These are phyloP conservation scores for Tolypocladium cylindrosporum DNA, from an alignment of 2,329 filamentous ascomycete genomes.

Conservation along the genomic window DNA sequence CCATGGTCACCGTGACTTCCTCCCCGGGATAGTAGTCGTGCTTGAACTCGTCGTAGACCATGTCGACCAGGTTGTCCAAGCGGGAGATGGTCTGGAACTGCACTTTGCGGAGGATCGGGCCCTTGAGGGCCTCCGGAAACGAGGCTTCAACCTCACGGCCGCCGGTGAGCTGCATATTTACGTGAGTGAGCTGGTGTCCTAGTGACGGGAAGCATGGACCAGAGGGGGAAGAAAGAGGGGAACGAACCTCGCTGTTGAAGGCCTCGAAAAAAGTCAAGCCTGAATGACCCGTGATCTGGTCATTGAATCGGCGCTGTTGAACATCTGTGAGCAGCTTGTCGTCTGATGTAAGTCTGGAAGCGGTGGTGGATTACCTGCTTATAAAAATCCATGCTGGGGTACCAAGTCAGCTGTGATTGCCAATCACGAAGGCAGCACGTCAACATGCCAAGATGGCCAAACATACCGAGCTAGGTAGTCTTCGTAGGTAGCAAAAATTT, in stretches of 20 bases:
- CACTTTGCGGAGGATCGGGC: constrained; percentile 79
- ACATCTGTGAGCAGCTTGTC: constrained; percentile 8
- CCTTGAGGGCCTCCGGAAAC: constrained; percentile 85
- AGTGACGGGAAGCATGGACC: neutral
- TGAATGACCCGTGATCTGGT: constrained; percentile 90
- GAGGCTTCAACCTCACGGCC: constrained; percentile 82
- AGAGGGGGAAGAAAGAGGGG: neutral
- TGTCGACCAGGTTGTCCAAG: constrained; percentile 70
- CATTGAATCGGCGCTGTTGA: constrained; percentile 73
- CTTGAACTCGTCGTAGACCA: constrained; percentile 70
- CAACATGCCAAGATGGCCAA: constrained; percentile 4
- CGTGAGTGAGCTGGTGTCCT: neutral
- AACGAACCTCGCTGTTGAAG: constrained; percentile 74
- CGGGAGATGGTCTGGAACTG: constrained; percentile 85
- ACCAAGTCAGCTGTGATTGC: constrained; percentile 7
- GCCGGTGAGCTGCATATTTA: constrained; percentile 52
- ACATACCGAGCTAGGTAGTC: constrained; percentile 73
- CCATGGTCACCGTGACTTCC: constrained; percentile 62
- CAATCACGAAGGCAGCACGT: neutral
- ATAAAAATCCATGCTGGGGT: constrained; percentile 76
- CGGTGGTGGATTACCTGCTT: constrained; percentile 51
- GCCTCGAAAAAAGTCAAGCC: constrained; percentile 89
- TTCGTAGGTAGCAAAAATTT: constrained; percentile 84
- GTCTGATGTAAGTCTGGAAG: neutral
- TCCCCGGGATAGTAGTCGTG: constrained; percentile 87